Evolutionary conservation across 2,329 filamentous ascomycete genomes (phyloP).

Genomic region (Tolypocladium cylindrosporum): DNA sequence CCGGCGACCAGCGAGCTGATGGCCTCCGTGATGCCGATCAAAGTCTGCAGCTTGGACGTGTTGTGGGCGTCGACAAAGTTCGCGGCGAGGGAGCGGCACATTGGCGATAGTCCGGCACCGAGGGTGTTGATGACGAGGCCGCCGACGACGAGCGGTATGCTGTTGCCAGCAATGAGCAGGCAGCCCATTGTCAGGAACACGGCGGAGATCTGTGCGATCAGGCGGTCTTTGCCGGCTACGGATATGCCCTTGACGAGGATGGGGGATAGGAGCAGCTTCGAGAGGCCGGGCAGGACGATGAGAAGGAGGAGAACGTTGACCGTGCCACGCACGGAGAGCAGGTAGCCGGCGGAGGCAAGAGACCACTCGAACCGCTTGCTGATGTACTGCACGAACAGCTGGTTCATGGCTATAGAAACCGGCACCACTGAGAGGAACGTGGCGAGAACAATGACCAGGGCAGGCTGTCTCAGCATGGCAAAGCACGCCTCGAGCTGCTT

Average conservation of each 20-base stretch:
- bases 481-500: slow-evolving; percentile 1
- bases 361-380: slow-evolving; percentile 14
- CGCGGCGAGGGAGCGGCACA: slow-evolving; percentile 12
- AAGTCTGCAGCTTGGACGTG: slow-evolving; percentile 16
- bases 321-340: slow-evolving; percentile 11
- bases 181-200: slow-evolving; percentile 10
- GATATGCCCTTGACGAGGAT: slow-evolving; percentile 1
- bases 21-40: slow-evolving; percentile 16
- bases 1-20: slow-evolving; percentile 12
- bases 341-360: slow-evolving; percentile 11
- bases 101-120: slow-evolving; percentile 8
- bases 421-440: slow-evolving; percentile 8
- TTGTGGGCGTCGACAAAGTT: slow-evolving; percentile 9
- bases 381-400: slow-evolving; percentile 14
- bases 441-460: slow-evolving; percentile 4
- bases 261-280: slow-evolving; percentile 3
- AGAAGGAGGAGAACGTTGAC: slow-evolving; percentile 10
- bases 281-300: slow-evolving; percentile 8
- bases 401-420: slow-evolving; percentile 6
- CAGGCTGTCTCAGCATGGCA: slow-evolving; percentile 1
- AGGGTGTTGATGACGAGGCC: slow-evolving; percentile 13
- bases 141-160: slow-evolving; percentile 8
- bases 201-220: slow-evolving; percentile 14
- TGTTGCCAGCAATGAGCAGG: slow-evolving; percentile 9
- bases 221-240: slow-evolving; percentile 12